A percentile compares a stretch with the other conserved stretches of the same genome.
phyloP scores from a whole-genome alignment of 73 alveolate species.

The Tetrahymena malaccensis region DNA sequence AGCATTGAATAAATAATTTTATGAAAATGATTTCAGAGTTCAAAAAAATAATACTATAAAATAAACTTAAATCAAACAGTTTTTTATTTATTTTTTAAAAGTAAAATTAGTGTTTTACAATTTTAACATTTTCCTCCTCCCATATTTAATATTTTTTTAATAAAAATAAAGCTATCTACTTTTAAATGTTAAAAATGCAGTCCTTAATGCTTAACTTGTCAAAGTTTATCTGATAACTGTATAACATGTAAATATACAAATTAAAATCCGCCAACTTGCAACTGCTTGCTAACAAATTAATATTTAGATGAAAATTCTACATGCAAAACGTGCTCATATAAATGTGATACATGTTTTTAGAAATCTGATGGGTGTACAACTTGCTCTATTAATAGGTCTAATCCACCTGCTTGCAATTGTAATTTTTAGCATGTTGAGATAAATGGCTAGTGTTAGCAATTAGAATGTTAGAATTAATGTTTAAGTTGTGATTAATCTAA shows the following conservation, averaged over 20 bases:
- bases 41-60: too few species aligned
- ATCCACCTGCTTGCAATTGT: background rate
- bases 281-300: background rate
- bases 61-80: too few species aligned
- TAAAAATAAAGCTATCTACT: background rate
- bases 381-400: background rate
- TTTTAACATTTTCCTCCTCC: too few species aligned
- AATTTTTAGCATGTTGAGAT: background rate
- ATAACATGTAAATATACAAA: background rate
- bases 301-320: background rate
- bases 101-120: too few species aligned
- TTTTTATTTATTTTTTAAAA: too few species aligned
- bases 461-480: background rate
- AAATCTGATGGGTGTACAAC: background rate
- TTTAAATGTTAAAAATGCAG: background rate
- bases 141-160: too few species aligned
- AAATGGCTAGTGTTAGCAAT: background rate
- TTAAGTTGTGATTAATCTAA: background rate
- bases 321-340: background rate
- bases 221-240: background rate
- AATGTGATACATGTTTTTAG: background rate
- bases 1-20: too few species aligned
- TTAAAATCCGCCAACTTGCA: background rate
- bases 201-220: background rate
- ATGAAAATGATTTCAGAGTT: too few species aligned